Conservation (phyloP, 2,329 filamentous ascomycete species). For the Macrophomina phaseolina region DNA sequence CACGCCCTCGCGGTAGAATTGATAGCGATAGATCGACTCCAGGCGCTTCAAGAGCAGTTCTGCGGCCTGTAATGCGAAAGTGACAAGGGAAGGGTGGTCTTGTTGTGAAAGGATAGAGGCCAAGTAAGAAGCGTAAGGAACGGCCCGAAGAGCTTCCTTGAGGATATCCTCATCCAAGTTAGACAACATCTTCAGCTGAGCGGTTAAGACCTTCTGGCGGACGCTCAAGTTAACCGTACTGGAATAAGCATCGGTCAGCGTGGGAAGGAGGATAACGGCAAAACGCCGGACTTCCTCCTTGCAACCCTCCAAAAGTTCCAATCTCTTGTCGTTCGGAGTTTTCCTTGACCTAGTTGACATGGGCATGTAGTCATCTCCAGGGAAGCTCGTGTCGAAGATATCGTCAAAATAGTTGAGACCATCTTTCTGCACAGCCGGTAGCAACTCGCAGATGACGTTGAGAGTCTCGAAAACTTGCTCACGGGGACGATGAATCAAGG, state of each 20-base stretch:
- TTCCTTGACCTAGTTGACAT: constrained; percentile 56
- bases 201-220: constrained; percentile 90
- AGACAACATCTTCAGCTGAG: constrained; percentile 97
- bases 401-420: constrained; percentile 59
- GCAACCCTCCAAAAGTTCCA: constrained; percentile 83
- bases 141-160: constrained; percentile 80
- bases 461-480: constrained; percentile 97
- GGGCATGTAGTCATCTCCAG: constrained; percentile 52
- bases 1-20: constrained; percentile 96
- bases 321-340: constrained; percentile 75
- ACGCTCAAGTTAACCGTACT: constrained; percentile 96
- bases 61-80: constrained; percentile 84
- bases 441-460: constrained; percentile 94
- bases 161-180: constrained; percentile 88
- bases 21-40: constrained; percentile 88
- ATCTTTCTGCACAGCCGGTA: constrained; percentile 73
- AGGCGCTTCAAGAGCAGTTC: constrained; percentile 85
- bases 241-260: constrained; percentile 93
- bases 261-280: constrained; percentile 89
- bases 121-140: constrained; percentile 94
- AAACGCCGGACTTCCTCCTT: constrained; percentile 88
- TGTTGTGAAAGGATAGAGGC: constrained; percentile 95
- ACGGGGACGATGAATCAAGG: constrained; percentile 89
- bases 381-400: constrained; percentile 55
- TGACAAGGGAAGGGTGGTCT: constrained; percentile 86